phyloP scores from a whole-genome alignment of 164 flowering plant species.

The Cinnamomum chago region DNA sequence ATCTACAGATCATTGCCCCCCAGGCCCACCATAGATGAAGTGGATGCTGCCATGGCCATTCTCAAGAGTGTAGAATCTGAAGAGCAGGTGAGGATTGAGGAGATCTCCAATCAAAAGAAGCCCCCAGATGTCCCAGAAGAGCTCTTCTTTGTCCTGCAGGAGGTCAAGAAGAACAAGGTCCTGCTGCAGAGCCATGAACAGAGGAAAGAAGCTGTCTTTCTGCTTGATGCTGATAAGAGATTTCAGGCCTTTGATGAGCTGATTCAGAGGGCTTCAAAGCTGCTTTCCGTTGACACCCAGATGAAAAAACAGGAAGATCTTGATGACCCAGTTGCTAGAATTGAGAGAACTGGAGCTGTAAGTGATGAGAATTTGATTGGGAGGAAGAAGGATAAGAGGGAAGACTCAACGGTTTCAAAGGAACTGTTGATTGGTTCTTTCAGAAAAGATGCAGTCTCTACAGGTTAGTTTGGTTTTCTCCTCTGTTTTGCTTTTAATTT shows the following conservation, averaged over 20 bases:
- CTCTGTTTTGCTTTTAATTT: neutral
- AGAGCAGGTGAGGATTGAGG: constrained; percentile 44
- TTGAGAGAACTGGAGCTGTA: constrained; percentile 17
- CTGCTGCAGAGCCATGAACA: constrained; percentile 49
- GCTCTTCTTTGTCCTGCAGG: constrained; percentile 39
- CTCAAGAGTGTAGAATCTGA: constrained; percentile 38
- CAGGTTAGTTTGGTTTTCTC: constrained; percentile 26
- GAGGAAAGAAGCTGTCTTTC: constrained; percentile 45
- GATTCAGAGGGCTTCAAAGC: constrained; percentile 48
- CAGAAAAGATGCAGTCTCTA: constrained; percentile 17
- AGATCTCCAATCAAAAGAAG: constrained; percentile 25
- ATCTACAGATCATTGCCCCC: constrained; percentile 56
- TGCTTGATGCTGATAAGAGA: constrained; percentile 38
- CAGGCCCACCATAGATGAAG: constrained; percentile 60
- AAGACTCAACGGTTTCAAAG: constrained; percentile 21
- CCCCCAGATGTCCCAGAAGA: constrained; percentile 52
- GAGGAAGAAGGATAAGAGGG: constrained; percentile 20
- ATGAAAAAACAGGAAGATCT: constrained; percentile 19
- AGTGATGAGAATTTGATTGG: constrained; percentile 31
- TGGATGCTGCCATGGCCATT: constrained; percentile 53
- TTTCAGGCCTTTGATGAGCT: constrained; percentile 45
- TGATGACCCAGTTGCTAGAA: constrained; percentile 20
- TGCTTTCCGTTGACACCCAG: constrained; percentile 41
- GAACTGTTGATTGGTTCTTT: constrained; percentile 30
- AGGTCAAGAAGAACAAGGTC: constrained; percentile 35